Conservation (phyloP, 352 stramenopile genomes). For the Phytopythium oedochilum region DNA sequence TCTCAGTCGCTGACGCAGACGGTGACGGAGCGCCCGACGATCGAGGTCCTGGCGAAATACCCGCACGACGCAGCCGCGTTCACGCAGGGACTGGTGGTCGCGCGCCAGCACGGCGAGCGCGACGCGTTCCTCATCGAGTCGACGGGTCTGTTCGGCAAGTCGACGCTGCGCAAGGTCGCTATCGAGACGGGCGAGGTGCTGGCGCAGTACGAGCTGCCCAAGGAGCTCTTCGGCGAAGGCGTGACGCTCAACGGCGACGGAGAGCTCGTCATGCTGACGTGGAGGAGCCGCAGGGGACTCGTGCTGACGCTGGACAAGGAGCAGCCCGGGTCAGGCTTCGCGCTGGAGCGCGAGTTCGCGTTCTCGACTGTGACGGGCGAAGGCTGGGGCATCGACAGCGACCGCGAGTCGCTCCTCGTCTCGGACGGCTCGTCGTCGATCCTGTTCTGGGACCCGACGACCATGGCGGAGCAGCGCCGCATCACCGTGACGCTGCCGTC, state of each 20-base stretch:
- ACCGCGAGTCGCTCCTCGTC: constrained; percentile 54
- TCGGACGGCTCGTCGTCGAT: constrained; percentile 89
- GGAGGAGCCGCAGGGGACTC: constrained; percentile 85
- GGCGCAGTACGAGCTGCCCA: constrained; percentile 43
- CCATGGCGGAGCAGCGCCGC: constrained; percentile 64
- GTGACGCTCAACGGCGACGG: constrained; percentile 69
- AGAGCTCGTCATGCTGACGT: constrained; percentile 90
- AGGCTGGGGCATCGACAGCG: constrained; percentile 93
- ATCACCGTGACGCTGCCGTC: constrained; percentile 55
- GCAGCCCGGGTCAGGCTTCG: constrained; percentile 17
- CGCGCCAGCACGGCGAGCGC: constrained; percentile 20
- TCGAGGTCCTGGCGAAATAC: constrained; percentile 66
- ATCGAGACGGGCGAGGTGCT: constrained; percentile 81
- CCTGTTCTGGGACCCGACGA: constrained; percentile 89
- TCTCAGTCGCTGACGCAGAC: constrained; percentile 5
- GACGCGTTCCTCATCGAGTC: constrained; percentile 91
- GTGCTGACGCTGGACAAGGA: constrained; percentile 66
- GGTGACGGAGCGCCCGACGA: constrained; percentile 15
- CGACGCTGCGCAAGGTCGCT: constrained; percentile 83
- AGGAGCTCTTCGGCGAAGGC: constrained; percentile 89
- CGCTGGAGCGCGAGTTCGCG: constrained; percentile 53
- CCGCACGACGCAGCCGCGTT: constrained; percentile 83
- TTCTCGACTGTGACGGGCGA: constrained; percentile 76
- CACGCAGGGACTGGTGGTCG: constrained; percentile 79
- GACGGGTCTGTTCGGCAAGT: constrained; percentile 86